Base-by-base conservation (phyloP, 345 rosid species). In the Clausena lansium region DNA sequence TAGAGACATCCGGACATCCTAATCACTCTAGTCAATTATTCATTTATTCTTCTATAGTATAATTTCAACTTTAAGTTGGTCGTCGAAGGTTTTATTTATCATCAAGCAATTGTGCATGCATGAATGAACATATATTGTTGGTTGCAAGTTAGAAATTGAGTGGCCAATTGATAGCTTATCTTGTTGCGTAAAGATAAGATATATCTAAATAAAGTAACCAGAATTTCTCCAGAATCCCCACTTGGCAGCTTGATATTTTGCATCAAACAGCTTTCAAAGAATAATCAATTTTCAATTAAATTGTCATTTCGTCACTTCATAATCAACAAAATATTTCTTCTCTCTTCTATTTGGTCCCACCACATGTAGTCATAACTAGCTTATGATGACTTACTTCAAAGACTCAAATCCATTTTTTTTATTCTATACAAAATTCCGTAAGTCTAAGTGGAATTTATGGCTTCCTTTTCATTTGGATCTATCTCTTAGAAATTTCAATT, bases 141-240 rank as follows among this genome's bases (percentile, higher is more conserved):
- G 13, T 35, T 36, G n/a, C 17, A 36, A 36, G 24, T 11, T 73
- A 50, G 28, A 38, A 60, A 60, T 24, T 39, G 67, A 60, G 58
- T 17, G 76, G 57, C 25, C 60, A 28, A 28, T 61, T 19, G 77
- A 61, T 27, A 61, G 59, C 68, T 61, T 61, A 9, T 73, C 76
- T 39, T 69, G 24, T 63, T 1, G 17, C 8, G 2, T 8, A 60
- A 61, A 39, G 77, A 74, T 45, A 19, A 39, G 20, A 47, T 55
- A 52, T 4, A n/a, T 11, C 15, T 50, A 50, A 50, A 50, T 14
- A 14, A 50, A 72, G 33, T 15, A 58, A 72, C 76, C 76, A 3
- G 6, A 73, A 73, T 24, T 59, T 9, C 24, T 52, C 4, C 9
- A 30, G 38, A 52, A 50, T 27, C 11, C 14, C 60, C 74, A 70